Conservation (phyloP, 441 rosid species). For the Croton laevigatus region DNA sequence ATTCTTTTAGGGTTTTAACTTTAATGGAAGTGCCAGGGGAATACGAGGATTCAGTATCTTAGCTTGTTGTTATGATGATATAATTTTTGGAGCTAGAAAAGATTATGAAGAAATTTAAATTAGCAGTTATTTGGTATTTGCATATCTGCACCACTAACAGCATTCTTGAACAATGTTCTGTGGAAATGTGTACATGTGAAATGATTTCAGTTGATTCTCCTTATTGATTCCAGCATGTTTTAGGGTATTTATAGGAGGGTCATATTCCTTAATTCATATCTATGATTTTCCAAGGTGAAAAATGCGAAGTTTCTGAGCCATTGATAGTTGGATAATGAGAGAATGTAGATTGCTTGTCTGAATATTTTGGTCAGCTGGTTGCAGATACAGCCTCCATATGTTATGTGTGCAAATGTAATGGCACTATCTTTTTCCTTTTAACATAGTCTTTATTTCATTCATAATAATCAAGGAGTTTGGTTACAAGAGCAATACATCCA, state of each 20-base stretch:
- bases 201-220: background rate
- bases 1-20: background rate
- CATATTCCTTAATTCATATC: background rate
- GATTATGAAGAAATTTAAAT: background rate
- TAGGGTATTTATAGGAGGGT: background rate
- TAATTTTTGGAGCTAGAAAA: background rate
- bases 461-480: no score
- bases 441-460: no score
- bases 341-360: background rate
- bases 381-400: background rate
- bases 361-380: background rate
- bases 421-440: no score
- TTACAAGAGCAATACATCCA: no score
- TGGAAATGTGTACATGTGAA: background rate
- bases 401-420: background rate
- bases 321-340: background rate
- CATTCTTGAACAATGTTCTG: background rate
- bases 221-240: background rate
- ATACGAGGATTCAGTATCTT: background rate
- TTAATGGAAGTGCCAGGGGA: background rate
- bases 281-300: no score
- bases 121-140: background rate
- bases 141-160: background rate
- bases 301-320: constrained; percentile 2
- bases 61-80: background rate